These are phyloP conservation scores for Lichtheimia hyalospora DNA, from an alignment of 371 early-diverging fungal species.

Conservation along the genomic window DNA sequence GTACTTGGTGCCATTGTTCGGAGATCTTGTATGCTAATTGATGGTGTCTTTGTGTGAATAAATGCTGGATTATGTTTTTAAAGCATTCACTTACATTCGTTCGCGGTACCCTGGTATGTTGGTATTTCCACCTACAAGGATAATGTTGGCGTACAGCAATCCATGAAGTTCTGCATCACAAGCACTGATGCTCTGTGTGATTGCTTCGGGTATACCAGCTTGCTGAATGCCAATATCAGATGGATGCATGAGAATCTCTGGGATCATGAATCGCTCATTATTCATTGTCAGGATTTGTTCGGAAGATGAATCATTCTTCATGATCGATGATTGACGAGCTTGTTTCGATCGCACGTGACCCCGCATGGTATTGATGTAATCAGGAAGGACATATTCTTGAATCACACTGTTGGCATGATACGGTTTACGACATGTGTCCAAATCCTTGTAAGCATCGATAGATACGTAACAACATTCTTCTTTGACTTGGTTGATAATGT, in stretches of 20 bases:
- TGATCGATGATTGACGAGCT: constrained; percentile 15
- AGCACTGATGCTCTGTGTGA: constrained; percentile 62
- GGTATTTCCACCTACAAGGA: constrained; percentile 79
- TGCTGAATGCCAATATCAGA: constrained; percentile 84
- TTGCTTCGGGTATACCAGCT: constrained; percentile 80
- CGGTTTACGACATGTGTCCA: constrained; percentile 60
- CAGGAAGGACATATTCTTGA: constrained; percentile 82
- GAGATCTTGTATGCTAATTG: constrained; percentile 57
- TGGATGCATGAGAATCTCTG: constrained; percentile 84
- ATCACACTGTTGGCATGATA: constrained; percentile 49
- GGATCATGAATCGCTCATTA: constrained; percentile 84
- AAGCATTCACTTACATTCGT: constrained; percentile 55
- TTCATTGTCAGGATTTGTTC: constrained; percentile 75
- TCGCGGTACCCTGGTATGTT: constrained; percentile 67
- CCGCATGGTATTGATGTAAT: constrained; percentile 58
- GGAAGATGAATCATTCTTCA: constrained; percentile 14
- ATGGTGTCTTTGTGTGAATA: background rate
- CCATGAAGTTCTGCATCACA: constrained; percentile 63
- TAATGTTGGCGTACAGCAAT: constrained; percentile 72
- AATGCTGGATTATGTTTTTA: background rate
- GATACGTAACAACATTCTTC: constrained; percentile 84
- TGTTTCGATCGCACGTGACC: constrained; percentile 56
- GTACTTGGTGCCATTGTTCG: constrained; percentile 63
- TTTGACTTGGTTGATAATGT: constrained; percentile 80
- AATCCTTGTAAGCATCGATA: constrained; percentile 62